Evolutionary conservation across 2,329 filamentous ascomycete species (phyloP), one percentile per base, ranked within the genome.

Genomic region (Niveomyces coronatus): DNA sequence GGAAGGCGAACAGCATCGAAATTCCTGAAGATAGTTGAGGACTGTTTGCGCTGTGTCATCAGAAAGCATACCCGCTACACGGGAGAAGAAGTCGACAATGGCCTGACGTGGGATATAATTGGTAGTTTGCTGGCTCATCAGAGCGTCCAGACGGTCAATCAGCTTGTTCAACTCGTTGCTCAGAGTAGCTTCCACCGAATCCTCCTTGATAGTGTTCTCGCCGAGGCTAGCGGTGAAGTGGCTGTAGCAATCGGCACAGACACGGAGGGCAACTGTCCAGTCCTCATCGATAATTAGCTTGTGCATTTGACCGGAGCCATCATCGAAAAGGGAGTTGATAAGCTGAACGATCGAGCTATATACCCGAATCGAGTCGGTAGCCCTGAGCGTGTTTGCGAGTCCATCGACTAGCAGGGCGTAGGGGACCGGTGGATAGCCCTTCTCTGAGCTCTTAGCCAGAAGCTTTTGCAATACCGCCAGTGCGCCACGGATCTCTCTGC

Each of bases 1-100:
- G 0, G 82, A 83, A 3, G 82, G 82, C 31, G 79, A 81, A 48
- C 83, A 82, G 49, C 76, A 79, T 31, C 79, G 68, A 45, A 82
- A 80, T 37, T 83, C 74, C 39, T 71, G 70, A 45, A 80, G 82
- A 52, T 84, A 76, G 31, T 76, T 70, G 30, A 86, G 68, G 17
- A 85, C 70, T 9, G 80, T 63, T 32, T 70, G 70, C 2, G 73
- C 78, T 8, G 76, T 73, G 4, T 72, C 70, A 50, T 86, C 77
- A 5, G 77, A 76, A 8, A 86, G 65, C 24, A 75, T 67, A 13
- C 64, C 60, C 39, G 79, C 72, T 13, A 84, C 68, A 17, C 68
- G 64, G 20, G 74, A 66, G 44, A 87, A 77, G 48, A 86, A 81
- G 15, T 68, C 62, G 55, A 86, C 72, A 36, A 83, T 76, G 14